Evolutionary conservation across 164 flowering plant species (phyloP).

Genomic region (Echeveria elegans): DNA sequence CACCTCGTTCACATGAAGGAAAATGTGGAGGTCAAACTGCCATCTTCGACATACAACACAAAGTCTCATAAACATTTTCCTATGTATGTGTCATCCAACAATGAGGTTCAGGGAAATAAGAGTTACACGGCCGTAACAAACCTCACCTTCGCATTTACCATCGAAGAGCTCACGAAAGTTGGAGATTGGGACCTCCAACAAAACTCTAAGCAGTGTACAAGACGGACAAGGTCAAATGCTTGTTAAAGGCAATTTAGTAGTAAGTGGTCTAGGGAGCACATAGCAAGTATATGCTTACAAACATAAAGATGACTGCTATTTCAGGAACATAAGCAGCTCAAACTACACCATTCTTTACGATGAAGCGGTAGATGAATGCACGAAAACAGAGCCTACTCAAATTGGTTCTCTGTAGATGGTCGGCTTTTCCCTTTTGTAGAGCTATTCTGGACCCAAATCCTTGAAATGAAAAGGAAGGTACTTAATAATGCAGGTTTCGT

Average conservation of each 20-base stretch:
- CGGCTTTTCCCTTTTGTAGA: slow-evolving; percentile 14
- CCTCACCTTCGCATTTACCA: slow-evolving; percentile 44
- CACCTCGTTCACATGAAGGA: slow-evolving; percentile 42
- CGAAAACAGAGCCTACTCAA: slow-evolving; percentile 1
- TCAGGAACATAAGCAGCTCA: slow-evolving; percentile 66
- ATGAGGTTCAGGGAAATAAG: slow-evolving; percentile 30
- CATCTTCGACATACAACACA: slow-evolving; percentile 16
- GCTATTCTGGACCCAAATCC: slow-evolving; percentile 10
- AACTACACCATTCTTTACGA: slow-evolving; percentile 72
- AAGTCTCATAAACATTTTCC: slow-evolving; percentile 30
- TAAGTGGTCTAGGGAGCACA: slow-evolving; percentile 53
- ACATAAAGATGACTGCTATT: slow-evolving; percentile 43
- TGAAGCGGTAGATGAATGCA: slow-evolving; percentile 27
- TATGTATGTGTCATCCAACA: slow-evolving; percentile 24
- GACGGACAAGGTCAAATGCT: slow-evolving; percentile 47
- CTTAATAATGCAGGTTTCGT: background rate
- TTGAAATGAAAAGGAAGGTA: background rate
- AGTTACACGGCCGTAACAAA: slow-evolving; percentile 27
- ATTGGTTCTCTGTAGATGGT: slow-evolving; percentile 9
- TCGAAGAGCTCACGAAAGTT: slow-evolving; percentile 16
- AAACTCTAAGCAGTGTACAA: slow-evolving; percentile 46
- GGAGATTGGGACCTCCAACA: slow-evolving; percentile 13
- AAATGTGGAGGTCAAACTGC: slow-evolving; percentile 22
- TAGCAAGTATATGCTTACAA: slow-evolving; percentile 43
- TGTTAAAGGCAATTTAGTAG: slow-evolving; percentile 48